Evolutionary conservation across 2,329 filamentous ascomycete genomes (phyloP), one percentile per base, ranked within the genome.

Genomic region (Aspergillus hortae): DNA sequence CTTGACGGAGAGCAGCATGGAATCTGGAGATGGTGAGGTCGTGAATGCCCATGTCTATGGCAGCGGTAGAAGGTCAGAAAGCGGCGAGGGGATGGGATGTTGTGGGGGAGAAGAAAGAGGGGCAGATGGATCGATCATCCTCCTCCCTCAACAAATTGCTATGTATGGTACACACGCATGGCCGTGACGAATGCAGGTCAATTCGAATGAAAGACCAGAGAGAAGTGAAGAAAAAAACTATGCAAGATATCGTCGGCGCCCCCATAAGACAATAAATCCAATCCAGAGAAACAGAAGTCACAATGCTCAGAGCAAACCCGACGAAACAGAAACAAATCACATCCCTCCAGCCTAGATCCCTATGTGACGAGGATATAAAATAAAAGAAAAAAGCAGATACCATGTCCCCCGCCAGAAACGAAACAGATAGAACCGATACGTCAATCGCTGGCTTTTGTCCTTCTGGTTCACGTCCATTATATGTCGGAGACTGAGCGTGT

Each of bases 1-100:
- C 73, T 19, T 75, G 75, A 61, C 77, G 79, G 7, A 87, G 73
- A 7, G 77, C 77, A 59, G 78, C 69, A 54, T 86, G 84, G 6
- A 84, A 75, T 1, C 74, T 74, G 27, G 78, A 69, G 52, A 87
- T 80, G 0, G 82, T 85, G 2, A 84, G 79, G n/a, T 19, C 40
- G 11, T 42, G 6, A 14, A 23, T 7, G 40, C 17, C 19, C 82
- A 47, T 78, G 70, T 10, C 77, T 67, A 52, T 48, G 38, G 19
- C 38, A 19, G 15, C n/a, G 14, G 35, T 12, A 23, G n/a, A 23
- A 46, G 12, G 12, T 19, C 11, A 23, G 35, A 30, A 19, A 46
- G 30, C 44, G 43, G 27, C 15, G 43, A 44, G 23, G 25, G 17
- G 12, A 33, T 46, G 30, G 30, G 12, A 33, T 46, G 30, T 42